Evolutionary conservation across 148 eudicot species (phyloP).

Genomic region (Gaultheria prostrata): DNA sequence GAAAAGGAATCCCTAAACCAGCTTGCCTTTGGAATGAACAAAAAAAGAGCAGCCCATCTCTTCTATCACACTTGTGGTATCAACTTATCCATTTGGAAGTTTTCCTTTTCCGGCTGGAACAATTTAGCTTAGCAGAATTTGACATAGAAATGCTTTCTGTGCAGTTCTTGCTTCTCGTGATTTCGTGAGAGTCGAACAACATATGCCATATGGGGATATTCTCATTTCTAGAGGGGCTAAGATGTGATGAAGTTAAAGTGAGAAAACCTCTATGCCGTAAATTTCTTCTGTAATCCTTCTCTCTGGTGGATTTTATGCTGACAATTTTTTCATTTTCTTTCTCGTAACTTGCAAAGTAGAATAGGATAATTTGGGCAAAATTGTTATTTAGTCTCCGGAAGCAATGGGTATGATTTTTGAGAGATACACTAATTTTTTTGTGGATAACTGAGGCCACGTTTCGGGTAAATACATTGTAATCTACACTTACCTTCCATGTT

Average conservation of each 20-base stretch:
- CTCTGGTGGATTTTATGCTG: not conserved
- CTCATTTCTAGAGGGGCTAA: slow-evolving; percentile 75
- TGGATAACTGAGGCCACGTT: not conserved
- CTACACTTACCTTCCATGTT: not conserved
- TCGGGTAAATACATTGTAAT: not conserved
- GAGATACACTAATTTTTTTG: not conserved
- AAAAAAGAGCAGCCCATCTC: slow-evolving; percentile 74
- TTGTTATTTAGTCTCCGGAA: not conserved
- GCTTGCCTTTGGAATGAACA: slow-evolving; percentile 74
- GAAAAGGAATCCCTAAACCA: slow-evolving; percentile 69
- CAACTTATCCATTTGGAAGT: not conserved
- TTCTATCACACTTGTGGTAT: slow-evolving; percentile 92
- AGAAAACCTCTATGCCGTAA: not conserved
- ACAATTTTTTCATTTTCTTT: not conserved
- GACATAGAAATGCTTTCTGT: slow-evolving; percentile 5
- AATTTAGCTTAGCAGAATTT: not conserved
- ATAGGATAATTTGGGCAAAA: slow-evolving; percentile 3
- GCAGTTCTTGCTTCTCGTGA: slow-evolving; percentile 84
- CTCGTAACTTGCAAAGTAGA: not conserved
- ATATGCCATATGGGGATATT: slow-evolving; percentile 71
- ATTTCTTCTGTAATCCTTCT: slow-evolving; percentile 1
- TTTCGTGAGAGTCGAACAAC: slow-evolving; percentile 61
- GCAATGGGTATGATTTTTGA: not conserved
- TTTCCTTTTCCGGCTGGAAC: not conserved
- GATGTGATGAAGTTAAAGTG: slow-evolving; percentile 51